Conservation (phyloP, 306 rosid genomes). For the Cucurbita moschata region DNA sequence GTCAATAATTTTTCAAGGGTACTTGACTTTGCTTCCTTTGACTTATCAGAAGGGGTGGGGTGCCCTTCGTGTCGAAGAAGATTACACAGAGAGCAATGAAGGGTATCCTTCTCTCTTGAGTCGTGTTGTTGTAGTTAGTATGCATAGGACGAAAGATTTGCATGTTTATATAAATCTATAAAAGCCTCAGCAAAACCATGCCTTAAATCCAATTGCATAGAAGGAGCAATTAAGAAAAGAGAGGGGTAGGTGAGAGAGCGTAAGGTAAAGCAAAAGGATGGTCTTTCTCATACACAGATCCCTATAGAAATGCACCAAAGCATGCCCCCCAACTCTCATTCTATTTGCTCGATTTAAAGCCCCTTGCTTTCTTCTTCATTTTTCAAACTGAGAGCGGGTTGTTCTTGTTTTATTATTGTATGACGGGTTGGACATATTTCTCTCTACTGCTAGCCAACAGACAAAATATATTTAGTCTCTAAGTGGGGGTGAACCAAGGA, state of each 20-base stretch:
- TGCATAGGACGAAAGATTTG: background rate
- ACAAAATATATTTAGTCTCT: slow-evolving; percentile 17
- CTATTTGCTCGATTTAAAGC: slow-evolving; percentile 66
- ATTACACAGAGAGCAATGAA: background rate
- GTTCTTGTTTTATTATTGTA: background rate
- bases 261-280: slow-evolving; percentile 40
- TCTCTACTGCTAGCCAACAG: slow-evolving; percentile 20
- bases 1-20: slow-evolving; percentile 14
- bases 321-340: slow-evolving; percentile 42
- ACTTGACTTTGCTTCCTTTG: background rate
- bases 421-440: slow-evolving; percentile 22
- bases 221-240: slow-evolving; percentile 19
- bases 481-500: slow-evolving; percentile 12
- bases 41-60: background rate
- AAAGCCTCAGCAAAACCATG: background rate
- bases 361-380: slow-evolving; percentile 35
- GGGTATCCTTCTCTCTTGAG: background rate
- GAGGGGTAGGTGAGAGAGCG: slow-evolving; percentile 13
- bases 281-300: slow-evolving; percentile 83
- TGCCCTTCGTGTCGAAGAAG: background rate
- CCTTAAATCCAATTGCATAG: slow-evolving; percentile 11
- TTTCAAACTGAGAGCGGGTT: background rate
- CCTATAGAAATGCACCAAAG: slow-evolving; percentile 52
- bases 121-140: background rate
- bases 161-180: slow-evolving; percentile 5